These are phyloP conservation scores for Anisodus acutangulus DNA, from an alignment of 257 asterid genomes.

Conservation along the genomic window DNA sequence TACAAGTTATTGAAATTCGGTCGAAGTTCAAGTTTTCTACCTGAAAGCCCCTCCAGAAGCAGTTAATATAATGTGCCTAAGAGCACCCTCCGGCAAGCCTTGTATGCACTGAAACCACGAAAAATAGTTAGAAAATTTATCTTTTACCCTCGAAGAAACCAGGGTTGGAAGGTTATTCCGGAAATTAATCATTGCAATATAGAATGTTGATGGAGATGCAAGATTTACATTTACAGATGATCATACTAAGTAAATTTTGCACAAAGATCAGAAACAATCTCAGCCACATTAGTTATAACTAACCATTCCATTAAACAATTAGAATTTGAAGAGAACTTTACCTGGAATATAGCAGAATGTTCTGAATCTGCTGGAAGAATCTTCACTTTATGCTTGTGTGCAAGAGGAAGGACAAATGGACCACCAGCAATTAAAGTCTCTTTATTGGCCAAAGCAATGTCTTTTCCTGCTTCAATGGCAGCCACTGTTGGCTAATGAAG, in stretches of 20 bases:
- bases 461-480: slow-evolving; percentile 98
- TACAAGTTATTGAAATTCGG: too few relatives aligned
- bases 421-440: slow-evolving; percentile 99
- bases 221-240: background rate
- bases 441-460: slow-evolving; percentile 96
- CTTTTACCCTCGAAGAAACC: background rate
- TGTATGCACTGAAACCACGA: slow-evolving; percentile 77
- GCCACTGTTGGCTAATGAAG: slow-evolving; percentile 87
- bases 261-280: background rate
- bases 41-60: slow-evolving; percentile 99
- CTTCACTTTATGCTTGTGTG: slow-evolving; percentile 91
- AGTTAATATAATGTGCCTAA: slow-evolving; percentile 90
- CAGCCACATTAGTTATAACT: background rate
- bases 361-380: slow-evolving; percentile 99
- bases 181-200: background rate
- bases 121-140: slow-evolving; percentile 26
- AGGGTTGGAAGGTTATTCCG: background rate
- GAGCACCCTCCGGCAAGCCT: slow-evolving; percentile 97
- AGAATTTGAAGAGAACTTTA: slow-evolving; percentile 27
- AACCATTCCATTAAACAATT: too few relatives aligned
- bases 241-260: background rate
- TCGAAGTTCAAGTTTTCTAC: slow-evolving; percentile 40
- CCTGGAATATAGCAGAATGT: slow-evolving; percentile 99
- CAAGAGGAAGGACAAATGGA: slow-evolving; percentile 97
- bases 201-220: background rate